Conservation (phyloP, 2,329 filamentous ascomycete genomes). For the Periconia macrospinosa region DNA sequence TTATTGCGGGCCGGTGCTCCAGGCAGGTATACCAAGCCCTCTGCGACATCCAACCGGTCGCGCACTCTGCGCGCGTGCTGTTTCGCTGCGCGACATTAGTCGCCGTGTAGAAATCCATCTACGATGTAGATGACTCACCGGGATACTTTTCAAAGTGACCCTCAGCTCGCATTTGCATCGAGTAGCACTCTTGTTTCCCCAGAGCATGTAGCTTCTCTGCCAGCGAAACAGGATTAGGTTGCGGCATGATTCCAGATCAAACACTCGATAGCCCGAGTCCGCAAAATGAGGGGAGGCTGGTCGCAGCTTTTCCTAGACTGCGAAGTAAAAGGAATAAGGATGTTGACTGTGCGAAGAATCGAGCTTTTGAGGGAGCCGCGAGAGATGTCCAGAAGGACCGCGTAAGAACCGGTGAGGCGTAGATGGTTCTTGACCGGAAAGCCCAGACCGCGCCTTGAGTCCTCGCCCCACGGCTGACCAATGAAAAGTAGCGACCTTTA, state of each 20-base stretch:
- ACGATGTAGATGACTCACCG: slow-evolving; percentile 23
- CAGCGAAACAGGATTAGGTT: slow-evolving; percentile 30
- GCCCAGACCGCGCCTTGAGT: no score
- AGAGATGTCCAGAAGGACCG: no score
- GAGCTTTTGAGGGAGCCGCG: no score
- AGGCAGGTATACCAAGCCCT: slow-evolving; percentile 59
- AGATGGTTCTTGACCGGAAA: no score
- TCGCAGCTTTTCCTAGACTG: no score
- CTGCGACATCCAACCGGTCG: slow-evolving; percentile 33
- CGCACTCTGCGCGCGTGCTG: slow-evolving; percentile 45
- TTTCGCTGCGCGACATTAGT: slow-evolving; percentile 32
- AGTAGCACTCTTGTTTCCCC: slow-evolving; percentile 32
- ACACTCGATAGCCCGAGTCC: slow-evolving; percentile 11
- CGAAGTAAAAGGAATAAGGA: no score
- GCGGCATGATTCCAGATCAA: slow-evolving; percentile 17
- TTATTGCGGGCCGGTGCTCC: slow-evolving; percentile 54
- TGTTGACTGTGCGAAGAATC: no score
- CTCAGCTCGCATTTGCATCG: slow-evolving; percentile 38
- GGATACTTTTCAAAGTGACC: slow-evolving; percentile 44
- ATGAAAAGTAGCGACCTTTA: no score
- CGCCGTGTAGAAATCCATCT: background rate
- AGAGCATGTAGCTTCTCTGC: slow-evolving; percentile 25
- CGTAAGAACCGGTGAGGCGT: no score
- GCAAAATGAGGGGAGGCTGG: slow-evolving; percentile 1
- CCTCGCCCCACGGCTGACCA: no score